Evolutionary conservation across 78 protist species (phyloP), one percentile per base, ranked within the genome.

Genomic region (Cavenderia fasciculata): DNA sequence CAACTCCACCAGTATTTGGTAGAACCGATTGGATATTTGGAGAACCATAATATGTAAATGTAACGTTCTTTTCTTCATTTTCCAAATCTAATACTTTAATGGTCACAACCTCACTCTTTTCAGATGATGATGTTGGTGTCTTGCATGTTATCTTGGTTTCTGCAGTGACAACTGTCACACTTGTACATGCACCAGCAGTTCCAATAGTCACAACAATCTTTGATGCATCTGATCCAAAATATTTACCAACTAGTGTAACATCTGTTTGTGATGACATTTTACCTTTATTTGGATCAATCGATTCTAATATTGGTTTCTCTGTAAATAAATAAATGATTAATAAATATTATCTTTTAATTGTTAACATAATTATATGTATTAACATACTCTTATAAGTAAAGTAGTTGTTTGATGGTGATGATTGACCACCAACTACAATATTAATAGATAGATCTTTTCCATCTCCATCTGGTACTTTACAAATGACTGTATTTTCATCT

Each of bases 151-250:
- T 56, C 40, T 14, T 25, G 10, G 40, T 25, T 25, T 11, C 8
- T 21, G 33, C 16, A 14, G 57, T 18, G 7, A 69, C 16, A 8
- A 46, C 68, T n/a, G 34, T 43, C 19, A 63, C 72, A 62, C 63
- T 56, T 34, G 44, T 34, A 38, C 87, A 77, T 4, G 4, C 31
- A 3, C 49, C 69, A 33, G 68, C 66, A n/a, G n/a, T n/a, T 40
- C 74, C 87, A 34, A 77, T 77, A 21, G 14, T 57, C 43, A 63
- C 73, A n/a, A n/a, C n/a, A n/a, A n/a, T n/a, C n/a, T n/a, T n/a
- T 14, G 61, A 4, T 61, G 68, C 68, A 38, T 51, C 33, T 14
- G 25, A 23, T n/a, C 87, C 87, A 63, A 77, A 77, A 25, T 52
- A 36, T 12, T 63, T 33, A 16, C 87, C 87, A 18, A 33, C 36